Percentiles rank a stretch among this genome's conserved stretches.
These are phyloP conservation scores for Chlorella sp. DNA, from an alignment of 139 green algal species.

Conservation along the genomic window DNA sequence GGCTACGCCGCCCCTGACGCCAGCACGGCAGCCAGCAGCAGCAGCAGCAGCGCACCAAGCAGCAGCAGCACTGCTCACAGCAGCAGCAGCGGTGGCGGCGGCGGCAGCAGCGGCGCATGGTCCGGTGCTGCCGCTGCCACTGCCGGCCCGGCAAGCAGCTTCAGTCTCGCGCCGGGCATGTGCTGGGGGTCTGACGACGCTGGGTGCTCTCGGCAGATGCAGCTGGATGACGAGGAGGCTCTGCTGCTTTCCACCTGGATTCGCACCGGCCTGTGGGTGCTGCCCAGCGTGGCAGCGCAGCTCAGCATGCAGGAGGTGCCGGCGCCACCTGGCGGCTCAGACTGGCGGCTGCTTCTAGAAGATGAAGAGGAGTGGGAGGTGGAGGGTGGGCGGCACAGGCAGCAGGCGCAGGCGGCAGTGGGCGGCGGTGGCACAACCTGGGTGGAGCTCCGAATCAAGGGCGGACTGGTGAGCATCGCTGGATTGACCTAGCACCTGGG, in stretches of 20 bases:
- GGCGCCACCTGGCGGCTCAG: neutral
- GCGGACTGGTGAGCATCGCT: neutral
- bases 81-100: neutral
- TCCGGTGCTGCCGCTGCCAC: neutral
- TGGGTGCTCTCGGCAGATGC: conserved; percentile 23
- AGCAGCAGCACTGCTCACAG: neutral
- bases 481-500: too few relatives aligned
- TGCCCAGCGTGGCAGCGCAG: conserved; percentile 18
- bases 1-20: neutral
- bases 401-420: neutral
- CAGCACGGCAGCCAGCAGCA: neutral
- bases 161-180: neutral
- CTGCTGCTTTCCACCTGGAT: conserved; percentile 46
- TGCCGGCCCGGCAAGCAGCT: neutral
- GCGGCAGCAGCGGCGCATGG: neutral
- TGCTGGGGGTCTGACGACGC: conserved; percentile 22
- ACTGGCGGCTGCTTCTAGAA: neutral
- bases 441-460: conserved; percentile 16
- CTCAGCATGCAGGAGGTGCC: neutral
- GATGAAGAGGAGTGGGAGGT: neutral
- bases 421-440: neutral
- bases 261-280: conserved; percentile 39
- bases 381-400: neutral
- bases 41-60: neutral
- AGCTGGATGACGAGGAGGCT: conserved; percentile 48